Evolutionary conservation across 768 basidiomycete genomes (phyloP), one percentile per base, ranked within the genome.

Genomic region (Boletus insuetus): DNA sequence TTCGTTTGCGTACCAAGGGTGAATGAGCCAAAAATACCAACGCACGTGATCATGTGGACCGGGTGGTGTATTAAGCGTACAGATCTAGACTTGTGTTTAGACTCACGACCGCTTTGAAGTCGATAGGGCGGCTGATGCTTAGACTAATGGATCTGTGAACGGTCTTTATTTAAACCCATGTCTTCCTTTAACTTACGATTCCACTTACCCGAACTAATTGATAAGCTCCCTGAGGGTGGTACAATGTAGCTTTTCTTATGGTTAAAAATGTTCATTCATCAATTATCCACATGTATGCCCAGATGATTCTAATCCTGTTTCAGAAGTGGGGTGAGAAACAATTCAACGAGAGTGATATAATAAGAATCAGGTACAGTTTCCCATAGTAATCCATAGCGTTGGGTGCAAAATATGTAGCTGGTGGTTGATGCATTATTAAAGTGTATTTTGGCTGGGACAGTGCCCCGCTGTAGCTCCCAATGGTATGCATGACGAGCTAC

Each of bases 1-100:
- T 17, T 91, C 93, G 1, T 98, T 95, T 70, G 94, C 94, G 10
- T 95, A 94, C 72, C 92, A 93, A 63, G 92, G 93, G 31, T 97
- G 38, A 64, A 47, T 24, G 47, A 13, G 12, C 7, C 12, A 55
- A 38, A 34, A 34, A 37, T 40, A 51, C 26, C 3, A 51, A 55
- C 10, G 42, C 16, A 34, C 31, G 11, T 22, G 32, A 17, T 37
- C 20, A 14, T 12, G 19, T 3, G n/a, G 19, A 38, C 13, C 8
- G 34, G 46, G 38, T 49, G 54, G 34, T 32, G 49, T 48, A 26
- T 11, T 22, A 19, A 24, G 20, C 16, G 29, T 10, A 24, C 37
- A 31, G 11, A 17, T 44, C 14, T 45, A 26, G 13, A 22, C 4
- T n/a, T n/a, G 14, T 45, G 40, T 51, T 7, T 49, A 51, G 16